A percentile compares a stretch with the other conserved stretches of the same genome.
Conservation (phyloP, 176 grass and related monocot genomes). For the Melocanna baccifera region DNA sequence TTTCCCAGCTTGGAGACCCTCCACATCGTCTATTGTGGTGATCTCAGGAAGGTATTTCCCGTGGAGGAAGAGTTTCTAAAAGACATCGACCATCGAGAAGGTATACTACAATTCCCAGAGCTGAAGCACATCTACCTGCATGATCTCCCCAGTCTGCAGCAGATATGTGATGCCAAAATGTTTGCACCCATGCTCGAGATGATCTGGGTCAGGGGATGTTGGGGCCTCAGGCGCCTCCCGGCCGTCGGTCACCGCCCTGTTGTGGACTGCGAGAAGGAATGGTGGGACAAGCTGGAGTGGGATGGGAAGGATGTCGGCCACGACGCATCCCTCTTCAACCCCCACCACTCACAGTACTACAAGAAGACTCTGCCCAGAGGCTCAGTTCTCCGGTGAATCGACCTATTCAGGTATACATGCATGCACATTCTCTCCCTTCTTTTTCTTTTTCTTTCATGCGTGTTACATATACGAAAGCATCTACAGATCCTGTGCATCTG, state of each 20-base stretch:
- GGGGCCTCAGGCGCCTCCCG: neutral
- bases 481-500: neutral
- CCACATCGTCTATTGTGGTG: too few relatives aligned
- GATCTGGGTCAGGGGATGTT: neutral
- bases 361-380: neutral
- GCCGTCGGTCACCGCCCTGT: rapidly evolving
- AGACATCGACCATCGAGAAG: too few relatives aligned
- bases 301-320: neutral
- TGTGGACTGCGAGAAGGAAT: conserved; percentile 22
- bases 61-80: too few relatives aligned
- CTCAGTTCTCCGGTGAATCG: neutral
- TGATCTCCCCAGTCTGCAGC: neutral
- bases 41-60: too few relatives aligned
- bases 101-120: neutral
- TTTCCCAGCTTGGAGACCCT: too few relatives aligned
- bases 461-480: rapidly evolving
- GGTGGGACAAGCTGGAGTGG: conserved; percentile 12
- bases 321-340: neutral
- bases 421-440: too few relatives aligned
- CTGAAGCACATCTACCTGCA: conserved; percentile 15
- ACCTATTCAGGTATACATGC: too few relatives aligned
- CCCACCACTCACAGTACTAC: neutral
- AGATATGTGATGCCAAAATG: neutral
- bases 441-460: too few relatives aligned
- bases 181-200: neutral